Percentiles rank a stretch among this genome's conserved stretches.
Conservation (phyloP, 306 rosid genomes). For the Cucumis cinereus region DNA sequence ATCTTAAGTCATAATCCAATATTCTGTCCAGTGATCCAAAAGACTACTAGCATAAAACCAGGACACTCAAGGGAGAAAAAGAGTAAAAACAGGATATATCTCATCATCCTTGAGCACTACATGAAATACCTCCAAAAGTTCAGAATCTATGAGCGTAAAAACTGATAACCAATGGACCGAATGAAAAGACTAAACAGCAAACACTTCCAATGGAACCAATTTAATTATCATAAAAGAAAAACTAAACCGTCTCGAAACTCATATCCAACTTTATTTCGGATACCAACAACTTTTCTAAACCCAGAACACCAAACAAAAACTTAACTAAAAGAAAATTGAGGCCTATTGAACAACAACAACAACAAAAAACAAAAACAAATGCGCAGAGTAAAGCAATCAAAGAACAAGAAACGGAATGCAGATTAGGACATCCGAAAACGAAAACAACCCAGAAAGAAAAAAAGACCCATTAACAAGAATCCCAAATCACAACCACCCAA, state of each 20-base stretch:
- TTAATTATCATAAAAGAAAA: not conserved
- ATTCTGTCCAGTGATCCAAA: not conserved
- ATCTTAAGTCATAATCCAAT: not conserved
- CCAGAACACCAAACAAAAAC: not conserved
- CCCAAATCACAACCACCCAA: not conserved
- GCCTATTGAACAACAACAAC: not conserved
- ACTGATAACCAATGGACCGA: no score
- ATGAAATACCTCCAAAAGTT: not conserved
- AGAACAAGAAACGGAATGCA: not conserved
- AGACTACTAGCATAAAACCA: not conserved
- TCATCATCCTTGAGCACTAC: not conserved
- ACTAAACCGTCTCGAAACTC: not conserved
- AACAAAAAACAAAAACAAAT: not conserved
- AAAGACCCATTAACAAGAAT: not conserved
- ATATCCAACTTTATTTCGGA: not conserved
- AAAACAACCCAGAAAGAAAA: not conserved
- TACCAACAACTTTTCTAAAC: not conserved
- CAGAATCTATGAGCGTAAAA: not conserved
- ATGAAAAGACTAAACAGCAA: not conserved
- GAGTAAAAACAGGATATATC: not conserved
- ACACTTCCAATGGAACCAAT: not conserved
- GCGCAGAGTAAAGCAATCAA: not conserved
- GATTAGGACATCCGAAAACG: not conserved
- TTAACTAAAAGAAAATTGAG: not conserved
- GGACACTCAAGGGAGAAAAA: not conserved